A percentile compares a stretch with the other conserved stretches of the same genome.
These are phyloP conservation scores for Phytophthora brassicae DNA, from an alignment of 352 stramenopile species.

Conservation along the genomic window DNA sequence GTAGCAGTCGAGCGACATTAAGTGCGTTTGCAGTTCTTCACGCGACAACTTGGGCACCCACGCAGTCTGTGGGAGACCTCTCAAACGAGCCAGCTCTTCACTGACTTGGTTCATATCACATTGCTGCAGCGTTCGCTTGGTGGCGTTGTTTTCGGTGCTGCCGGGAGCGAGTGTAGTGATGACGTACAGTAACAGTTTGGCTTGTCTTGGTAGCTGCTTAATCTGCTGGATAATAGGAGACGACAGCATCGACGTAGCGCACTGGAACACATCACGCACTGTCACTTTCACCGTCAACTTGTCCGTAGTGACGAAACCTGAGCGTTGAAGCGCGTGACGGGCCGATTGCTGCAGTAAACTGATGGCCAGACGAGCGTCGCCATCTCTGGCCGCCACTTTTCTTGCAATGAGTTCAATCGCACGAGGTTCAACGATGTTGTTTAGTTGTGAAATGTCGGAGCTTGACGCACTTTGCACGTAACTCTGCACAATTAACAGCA, in stretches of 20 bases:
- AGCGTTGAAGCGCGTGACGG: slow-evolving; percentile 38
- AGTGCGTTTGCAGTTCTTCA: slow-evolving; percentile 61
- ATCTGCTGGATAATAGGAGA: slow-evolving; percentile 53
- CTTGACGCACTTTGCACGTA: slow-evolving; percentile 33
- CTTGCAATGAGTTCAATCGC: slow-evolving; percentile 68
- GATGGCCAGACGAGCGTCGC: slow-evolving; percentile 63
- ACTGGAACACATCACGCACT: slow-evolving; percentile 50
- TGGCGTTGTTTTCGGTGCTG: slow-evolving; percentile 16
- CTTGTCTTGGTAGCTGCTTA: slow-evolving; percentile 58
- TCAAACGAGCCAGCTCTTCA: slow-evolving; percentile 49
- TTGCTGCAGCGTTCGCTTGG: slow-evolving; percentile 10
- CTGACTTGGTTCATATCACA: slow-evolving; percentile 50
- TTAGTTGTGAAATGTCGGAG: background rate
- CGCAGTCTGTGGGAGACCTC: slow-evolving; percentile 34
- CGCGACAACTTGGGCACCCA: slow-evolving; percentile 63
- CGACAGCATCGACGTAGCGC: slow-evolving; percentile 46
- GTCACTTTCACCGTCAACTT: slow-evolving; percentile 24
- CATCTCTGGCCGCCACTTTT: slow-evolving; percentile 67
- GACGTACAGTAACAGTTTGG: slow-evolving; percentile 69
- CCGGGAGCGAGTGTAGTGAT: slow-evolving; percentile 57
- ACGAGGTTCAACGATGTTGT: slow-evolving; percentile 39
- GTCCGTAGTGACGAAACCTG: background rate
- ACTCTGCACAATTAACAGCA: slow-evolving; percentile 48
- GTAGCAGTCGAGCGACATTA: slow-evolving; percentile 73
- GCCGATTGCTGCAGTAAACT: slow-evolving; percentile 63